phyloP scores from a whole-genome alignment of 2,329 filamentous ascomycete genomes.

The Ophiocordyceps camponoti-saundersi region DNA sequence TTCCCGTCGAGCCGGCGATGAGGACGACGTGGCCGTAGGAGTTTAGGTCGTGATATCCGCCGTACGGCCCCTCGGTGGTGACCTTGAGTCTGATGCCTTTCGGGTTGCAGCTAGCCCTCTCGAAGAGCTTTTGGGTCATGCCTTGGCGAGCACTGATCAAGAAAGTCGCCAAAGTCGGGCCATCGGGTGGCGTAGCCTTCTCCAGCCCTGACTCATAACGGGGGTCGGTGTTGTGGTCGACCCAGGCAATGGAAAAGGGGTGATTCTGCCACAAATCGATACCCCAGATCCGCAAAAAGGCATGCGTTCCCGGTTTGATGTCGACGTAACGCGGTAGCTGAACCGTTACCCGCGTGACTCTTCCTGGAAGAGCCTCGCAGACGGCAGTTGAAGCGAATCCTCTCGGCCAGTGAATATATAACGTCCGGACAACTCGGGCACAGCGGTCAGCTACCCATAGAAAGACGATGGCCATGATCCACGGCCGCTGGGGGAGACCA shows the following conservation, averaged over 20 bases:
- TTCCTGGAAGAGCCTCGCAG: slow-evolving; percentile 51
- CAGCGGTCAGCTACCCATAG: slow-evolving; percentile 62
- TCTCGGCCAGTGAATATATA: slow-evolving; percentile 48
- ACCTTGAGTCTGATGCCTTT: slow-evolving; percentile 47
- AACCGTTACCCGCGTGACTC: slow-evolving; percentile 53
- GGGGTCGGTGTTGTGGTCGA: slow-evolving; percentile 33
- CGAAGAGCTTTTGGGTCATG: slow-evolving; percentile 68
- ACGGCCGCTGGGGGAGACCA: slow-evolving; percentile 49
- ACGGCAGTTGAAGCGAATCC: slow-evolving; percentile 44
- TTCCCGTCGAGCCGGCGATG: slow-evolving; percentile 83
- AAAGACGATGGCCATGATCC: slow-evolving; percentile 53
- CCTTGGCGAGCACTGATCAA: slow-evolving; percentile 76
- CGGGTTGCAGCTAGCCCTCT: slow-evolving; percentile 41
- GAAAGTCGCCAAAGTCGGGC: slow-evolving; percentile 50
- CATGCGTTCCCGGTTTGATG: slow-evolving; percentile 53
- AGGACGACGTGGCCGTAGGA: slow-evolving; percentile 87
- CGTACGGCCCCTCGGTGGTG: slow-evolving; percentile 80
- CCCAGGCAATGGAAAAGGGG: slow-evolving; percentile 66
- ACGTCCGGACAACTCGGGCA: slow-evolving; percentile 42
- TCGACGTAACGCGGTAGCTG: slow-evolving; percentile 48
- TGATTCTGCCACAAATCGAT: slow-evolving; percentile 56
- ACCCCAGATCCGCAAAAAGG: slow-evolving; percentile 54
- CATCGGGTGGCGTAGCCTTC: slow-evolving; percentile 18
- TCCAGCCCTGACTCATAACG: slow-evolving; percentile 20
- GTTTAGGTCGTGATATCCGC: slow-evolving; percentile 63